These are phyloP conservation scores for Termitomyces sp. DNA, from an alignment of 768 basidiomycete genomes.

Conservation along the genomic window DNA sequence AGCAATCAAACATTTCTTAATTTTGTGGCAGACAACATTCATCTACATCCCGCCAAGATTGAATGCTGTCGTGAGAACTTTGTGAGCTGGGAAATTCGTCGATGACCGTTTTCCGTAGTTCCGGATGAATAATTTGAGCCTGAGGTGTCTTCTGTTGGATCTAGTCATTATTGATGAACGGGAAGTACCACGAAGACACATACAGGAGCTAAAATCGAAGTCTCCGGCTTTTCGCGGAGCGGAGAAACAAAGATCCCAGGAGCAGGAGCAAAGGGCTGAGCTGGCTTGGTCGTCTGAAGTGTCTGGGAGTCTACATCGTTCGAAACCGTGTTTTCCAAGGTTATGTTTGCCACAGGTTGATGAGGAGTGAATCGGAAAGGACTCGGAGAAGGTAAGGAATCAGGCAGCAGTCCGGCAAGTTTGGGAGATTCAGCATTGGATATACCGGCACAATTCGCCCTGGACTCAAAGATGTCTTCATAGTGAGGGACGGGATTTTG, in stretches of 20 bases:
- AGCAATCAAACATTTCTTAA: not conserved
- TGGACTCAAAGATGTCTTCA: not conserved
- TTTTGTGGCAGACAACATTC: not conserved
- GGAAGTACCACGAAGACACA: not conserved
- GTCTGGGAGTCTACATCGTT: not conserved
- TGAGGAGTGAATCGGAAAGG: constrained; percentile 25
- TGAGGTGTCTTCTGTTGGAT: not conserved
- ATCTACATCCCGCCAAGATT: constrained; percentile 31
- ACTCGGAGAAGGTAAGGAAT: constrained; percentile 16
- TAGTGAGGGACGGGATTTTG: not conserved
- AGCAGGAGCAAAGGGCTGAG: constrained; percentile 27
- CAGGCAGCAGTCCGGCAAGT: constrained; percentile 2
- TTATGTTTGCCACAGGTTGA: not conserved
- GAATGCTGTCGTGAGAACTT: constrained; percentile 33
- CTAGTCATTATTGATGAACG: not conserved
- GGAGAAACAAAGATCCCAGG: constrained; percentile 37
- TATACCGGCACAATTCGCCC: not conserved
- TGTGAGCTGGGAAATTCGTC: constrained; percentile 15
- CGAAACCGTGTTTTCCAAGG: not conserved
- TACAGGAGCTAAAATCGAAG: not conserved
- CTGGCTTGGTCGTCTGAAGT: not conserved
- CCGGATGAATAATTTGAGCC: not conserved
- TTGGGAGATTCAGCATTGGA: not conserved
- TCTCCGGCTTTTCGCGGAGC: constrained; percentile 14
- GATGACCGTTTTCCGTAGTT: not conserved